These are phyloP conservation scores for Starmerella khaoyaiensis DNA, from an alignment of 805 yeast genomes.

Conservation along the genomic window DNA sequence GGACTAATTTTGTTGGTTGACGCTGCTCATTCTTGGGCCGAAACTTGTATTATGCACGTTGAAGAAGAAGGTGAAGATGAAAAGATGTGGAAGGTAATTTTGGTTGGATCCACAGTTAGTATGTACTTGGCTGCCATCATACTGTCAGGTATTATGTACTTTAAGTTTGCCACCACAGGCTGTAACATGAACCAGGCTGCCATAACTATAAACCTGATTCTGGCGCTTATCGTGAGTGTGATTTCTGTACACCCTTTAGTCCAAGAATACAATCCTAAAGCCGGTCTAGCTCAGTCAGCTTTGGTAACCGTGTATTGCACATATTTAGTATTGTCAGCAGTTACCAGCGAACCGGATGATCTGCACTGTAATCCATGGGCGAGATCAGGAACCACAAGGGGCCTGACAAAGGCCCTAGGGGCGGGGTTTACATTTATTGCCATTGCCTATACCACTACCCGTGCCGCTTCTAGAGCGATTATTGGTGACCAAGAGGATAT, in stretches of 20 bases:
- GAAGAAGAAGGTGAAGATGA: constrained; percentile 57
- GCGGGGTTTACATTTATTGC: constrained; percentile 91
- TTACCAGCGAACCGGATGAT: constrained; percentile 94
- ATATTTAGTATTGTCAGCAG: constrained; percentile 80
- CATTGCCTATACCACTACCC: constrained; percentile 89
- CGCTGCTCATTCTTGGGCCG: constrained; percentile 98
- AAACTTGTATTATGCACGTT: constrained; percentile 78
- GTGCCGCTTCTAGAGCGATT: constrained; percentile 66
- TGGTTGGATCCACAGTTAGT: constrained; percentile 72
- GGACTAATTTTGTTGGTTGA: constrained; percentile 86
- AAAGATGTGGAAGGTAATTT: constrained; percentile 59
- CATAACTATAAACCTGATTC: constrained; percentile 58
- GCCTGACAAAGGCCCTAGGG: constrained; percentile 74
- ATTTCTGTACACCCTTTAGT: constrained; percentile 69
- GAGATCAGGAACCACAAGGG: constrained; percentile 79
- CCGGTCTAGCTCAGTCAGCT: constrained; percentile 92
- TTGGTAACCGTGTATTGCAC: constrained; percentile 93
- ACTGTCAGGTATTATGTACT: constrained; percentile 67
- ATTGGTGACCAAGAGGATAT: constrained; percentile 38
- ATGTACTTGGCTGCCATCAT: constrained; percentile 69
- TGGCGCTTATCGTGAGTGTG: constrained; percentile 50
- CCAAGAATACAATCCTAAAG: constrained; percentile 86
- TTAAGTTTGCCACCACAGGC: constrained; percentile 65
- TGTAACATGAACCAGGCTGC: constrained; percentile 87
- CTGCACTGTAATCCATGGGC: constrained; percentile 80